Evolutionary conservation across 2,329 filamentous ascomycete species (phyloP).

Genomic region (Verticillium isaacii): DNA sequence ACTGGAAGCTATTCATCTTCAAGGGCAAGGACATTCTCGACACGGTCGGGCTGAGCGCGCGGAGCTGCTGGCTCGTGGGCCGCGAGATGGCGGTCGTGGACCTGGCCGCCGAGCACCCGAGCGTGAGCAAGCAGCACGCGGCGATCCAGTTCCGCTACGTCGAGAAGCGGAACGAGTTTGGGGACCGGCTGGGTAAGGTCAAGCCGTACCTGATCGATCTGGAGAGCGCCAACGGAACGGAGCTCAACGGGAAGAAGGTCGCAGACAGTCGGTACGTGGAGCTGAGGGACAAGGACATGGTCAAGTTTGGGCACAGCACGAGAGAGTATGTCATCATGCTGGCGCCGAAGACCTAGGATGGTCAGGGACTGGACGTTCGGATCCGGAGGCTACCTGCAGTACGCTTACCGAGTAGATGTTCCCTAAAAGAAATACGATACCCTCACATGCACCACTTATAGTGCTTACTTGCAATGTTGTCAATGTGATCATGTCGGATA

Average conservation of each 20-base stretch:
- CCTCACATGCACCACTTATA: too few species aligned
- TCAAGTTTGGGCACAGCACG: conserved; percentile 82
- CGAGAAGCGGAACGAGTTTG: conserved; percentile 79
- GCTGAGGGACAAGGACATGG: conserved; percentile 79
- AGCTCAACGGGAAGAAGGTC: conserved; percentile 69
- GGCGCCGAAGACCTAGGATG: conserved; percentile 37
- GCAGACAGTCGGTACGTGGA: conserved; percentile 79
- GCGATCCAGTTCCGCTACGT: conserved; percentile 88
- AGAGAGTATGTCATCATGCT: conserved; percentile 97
- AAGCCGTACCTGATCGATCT: conserved; percentile 90
- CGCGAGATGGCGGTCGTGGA: conserved; percentile 78
- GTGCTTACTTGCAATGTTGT: too few species aligned
- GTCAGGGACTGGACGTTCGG: too few species aligned
- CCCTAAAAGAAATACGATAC: too few species aligned
- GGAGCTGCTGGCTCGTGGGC: conserved; percentile 89
- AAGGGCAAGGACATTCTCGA: conserved; percentile 77
- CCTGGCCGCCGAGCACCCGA: conserved; percentile 80
- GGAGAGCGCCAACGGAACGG: conserved; percentile 88
- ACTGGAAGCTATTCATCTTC: conserved; percentile 92
- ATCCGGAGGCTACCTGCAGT: too few species aligned
- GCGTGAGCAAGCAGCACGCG: conserved; percentile 91
- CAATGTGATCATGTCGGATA: too few species aligned
- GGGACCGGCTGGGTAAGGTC: conserved; percentile 73
- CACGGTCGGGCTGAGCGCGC: conserved; percentile 68
- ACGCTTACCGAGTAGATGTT: too few species aligned